Evolutionary conservation across 495 filamentous ascomycete genomes (phyloP), one percentile per base, ranked within the genome.

Genomic region (Beverwykella pulmonaria): DNA sequence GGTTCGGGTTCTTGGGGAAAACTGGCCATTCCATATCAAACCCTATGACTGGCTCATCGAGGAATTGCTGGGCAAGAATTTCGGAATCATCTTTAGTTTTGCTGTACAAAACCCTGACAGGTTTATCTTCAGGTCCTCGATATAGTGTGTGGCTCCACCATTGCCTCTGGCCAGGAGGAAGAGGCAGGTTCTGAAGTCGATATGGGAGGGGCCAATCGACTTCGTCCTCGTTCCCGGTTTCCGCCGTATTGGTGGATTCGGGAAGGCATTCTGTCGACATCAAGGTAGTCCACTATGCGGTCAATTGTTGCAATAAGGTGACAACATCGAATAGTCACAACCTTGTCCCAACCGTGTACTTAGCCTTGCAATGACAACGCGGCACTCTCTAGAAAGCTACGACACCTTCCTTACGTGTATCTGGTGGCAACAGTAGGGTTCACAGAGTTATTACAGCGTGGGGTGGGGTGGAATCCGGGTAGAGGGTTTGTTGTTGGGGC

Each of bases 1-100:
- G 65, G 75, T 19, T 83, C 77, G n/a, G 83, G 75, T 20, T 82
- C 64, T 65, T 81, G 77, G 52, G 22, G 14, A 62, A 20, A 2
- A 20, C 47, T 1, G 53, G 50, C 92, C 92, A 97, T 78, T 97
- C 92, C 69, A 97, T 81, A 72, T 97, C 92, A 65, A 96, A 73
- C 14, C 71, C 71, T 1, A 73, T 2, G 4, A 73, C 44, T 19
- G 68, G 44, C 39, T 73, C 63, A 46, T 65, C 27, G 23, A 73
- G 63, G 44, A 73, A 73, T 20, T 56, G 27, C 34, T 63, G 46
- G 6, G 70, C 70, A 9, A 69, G 82, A 12, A 78, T 75, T 72
- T 96, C 90, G 2, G 88, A 87, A 1, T 82, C 86, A 54, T 82
- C 77, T n/a, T 79, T 80, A 48, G 80, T 86, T 54, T 78, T 83